Conservation (phyloP, 345 rosid genomes). For the Mercurialis annua region DNA sequence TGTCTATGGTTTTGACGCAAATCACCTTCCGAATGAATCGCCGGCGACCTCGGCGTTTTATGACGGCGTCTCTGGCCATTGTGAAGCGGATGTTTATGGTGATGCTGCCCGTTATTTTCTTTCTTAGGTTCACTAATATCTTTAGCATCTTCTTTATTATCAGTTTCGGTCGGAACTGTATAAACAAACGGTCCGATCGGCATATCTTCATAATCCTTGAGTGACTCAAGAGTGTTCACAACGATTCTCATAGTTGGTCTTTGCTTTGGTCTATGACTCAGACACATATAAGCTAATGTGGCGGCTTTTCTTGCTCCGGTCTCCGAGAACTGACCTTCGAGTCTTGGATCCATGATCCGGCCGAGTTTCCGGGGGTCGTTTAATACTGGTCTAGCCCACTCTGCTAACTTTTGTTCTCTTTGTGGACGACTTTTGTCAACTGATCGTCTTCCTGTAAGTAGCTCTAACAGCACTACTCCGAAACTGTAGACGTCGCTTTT, state of each 20-base stretch:
- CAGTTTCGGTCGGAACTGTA: constrained; percentile 45
- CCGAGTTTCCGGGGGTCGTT: constrained; percentile 56
- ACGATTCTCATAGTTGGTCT: constrained; percentile 67
- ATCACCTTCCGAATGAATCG: constrained; percentile 26
- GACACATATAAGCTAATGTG: constrained; percentile 70
- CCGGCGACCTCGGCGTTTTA: constrained; percentile 33
- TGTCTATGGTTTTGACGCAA: constrained; percentile 24
- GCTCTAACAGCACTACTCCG: constrained; percentile 33
- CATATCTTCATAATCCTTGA: constrained; percentile 52
- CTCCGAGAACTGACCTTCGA: constrained; percentile 89
- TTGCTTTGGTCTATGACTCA: constrained; percentile 71
- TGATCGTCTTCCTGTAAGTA: constrained; percentile 24
- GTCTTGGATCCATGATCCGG: constrained; percentile 81
- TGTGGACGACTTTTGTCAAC: constrained; percentile 27
- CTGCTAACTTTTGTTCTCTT: constrained; percentile 28
- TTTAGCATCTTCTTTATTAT: constrained; percentile 24
- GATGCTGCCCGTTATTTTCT: constrained; percentile 36
- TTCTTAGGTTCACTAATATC: constrained; percentile 28
- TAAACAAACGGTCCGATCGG: constrained; percentile 62
- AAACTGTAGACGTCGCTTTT: constrained; percentile 34
- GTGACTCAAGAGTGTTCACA: constrained; percentile 57
- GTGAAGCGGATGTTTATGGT: constrained; percentile 30
- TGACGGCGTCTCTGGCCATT: constrained; percentile 16
- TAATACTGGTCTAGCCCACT: constrained; percentile 42
- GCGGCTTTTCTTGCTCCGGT: constrained; percentile 74